Percentiles rank a stretch among this genome's conserved stretches.
phyloP scores from a whole-genome alignment of 2,329 filamentous ascomycete genomes.

The Ophiostoma sp. region DNA sequence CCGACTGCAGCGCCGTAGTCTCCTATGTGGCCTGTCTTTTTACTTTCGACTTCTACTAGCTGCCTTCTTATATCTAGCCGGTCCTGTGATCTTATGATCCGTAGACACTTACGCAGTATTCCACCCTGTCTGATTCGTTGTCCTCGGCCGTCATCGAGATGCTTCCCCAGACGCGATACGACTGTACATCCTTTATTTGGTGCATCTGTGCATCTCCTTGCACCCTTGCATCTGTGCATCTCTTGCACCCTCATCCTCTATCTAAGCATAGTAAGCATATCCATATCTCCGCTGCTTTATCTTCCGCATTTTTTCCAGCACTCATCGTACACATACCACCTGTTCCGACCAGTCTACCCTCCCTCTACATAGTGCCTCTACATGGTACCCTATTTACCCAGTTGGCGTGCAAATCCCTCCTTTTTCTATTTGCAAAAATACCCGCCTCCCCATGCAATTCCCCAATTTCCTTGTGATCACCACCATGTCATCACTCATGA shows the following conservation, averaged over 20 bases:
- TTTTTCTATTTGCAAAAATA: neutral
- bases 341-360: too few relatives aligned
- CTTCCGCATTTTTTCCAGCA: neutral
- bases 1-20: too few relatives aligned
- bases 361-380: too few relatives aligned
- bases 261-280: neutral
- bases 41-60: too few relatives aligned
- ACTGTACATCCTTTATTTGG: neutral
- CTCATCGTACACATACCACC: neutral
- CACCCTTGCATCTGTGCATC: neutral
- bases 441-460: neutral
- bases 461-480: conserved; percentile 1
- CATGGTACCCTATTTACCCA: neutral
- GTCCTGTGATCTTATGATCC: too few relatives aligned
- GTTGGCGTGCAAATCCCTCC: neutral
- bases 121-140: neutral
- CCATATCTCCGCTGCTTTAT: neutral
- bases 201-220: neutral
- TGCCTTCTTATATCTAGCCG: too few relatives aligned
- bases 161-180: neutral
- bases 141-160: neutral
- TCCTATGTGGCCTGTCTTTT: too few relatives aligned
- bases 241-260: neutral
- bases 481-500: neutral
- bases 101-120: neutral